phyloP scores from a whole-genome alignment of 2,329 filamentous ascomycete species.

The Alternaria rosae region DNA sequence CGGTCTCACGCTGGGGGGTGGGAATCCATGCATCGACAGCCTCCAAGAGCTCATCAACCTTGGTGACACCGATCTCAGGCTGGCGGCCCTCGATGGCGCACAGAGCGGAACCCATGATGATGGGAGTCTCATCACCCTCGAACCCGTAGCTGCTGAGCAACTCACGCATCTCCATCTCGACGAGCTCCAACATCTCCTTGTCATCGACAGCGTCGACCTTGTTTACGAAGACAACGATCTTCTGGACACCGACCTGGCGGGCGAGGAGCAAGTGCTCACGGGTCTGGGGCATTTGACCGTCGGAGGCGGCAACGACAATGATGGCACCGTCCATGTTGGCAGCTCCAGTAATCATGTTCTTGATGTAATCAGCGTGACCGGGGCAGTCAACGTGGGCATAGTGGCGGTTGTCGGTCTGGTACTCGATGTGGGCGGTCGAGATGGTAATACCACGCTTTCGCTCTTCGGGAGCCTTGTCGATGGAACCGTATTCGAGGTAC shows the following conservation, averaged over 20 bases:
- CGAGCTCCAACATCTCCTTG: conserved; percentile 99
- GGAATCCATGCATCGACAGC: conserved; percentile 97
- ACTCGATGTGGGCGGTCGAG: conserved; percentile 97
- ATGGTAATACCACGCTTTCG: conserved; percentile 99
- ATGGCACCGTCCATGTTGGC: conserved; percentile 99
- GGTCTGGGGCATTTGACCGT: conserved; percentile 99
- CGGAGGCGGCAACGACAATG: conserved; percentile 96
- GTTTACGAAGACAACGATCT: conserved; percentile 99
- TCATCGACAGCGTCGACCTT: conserved; percentile 98
- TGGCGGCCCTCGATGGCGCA: conserved; percentile 89
- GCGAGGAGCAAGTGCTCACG: conserved; percentile 97
- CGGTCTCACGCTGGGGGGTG: conserved; percentile 88
- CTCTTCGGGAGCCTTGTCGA: conserved; percentile 99
- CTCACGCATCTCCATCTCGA: conserved; percentile 99
- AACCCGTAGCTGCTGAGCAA: conserved; percentile 92
- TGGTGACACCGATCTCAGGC: conserved; percentile 83
- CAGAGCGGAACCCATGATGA: conserved; percentile 95
- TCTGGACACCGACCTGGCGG: conserved; percentile 97
- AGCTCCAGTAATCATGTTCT: conserved; percentile 99
- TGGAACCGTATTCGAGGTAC: conserved; percentile 97
- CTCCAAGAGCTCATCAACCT: conserved; percentile 89
- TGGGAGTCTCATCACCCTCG: conserved; percentile 96
- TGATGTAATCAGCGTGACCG: conserved; percentile 99
- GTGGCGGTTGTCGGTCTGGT: conserved; percentile 90
- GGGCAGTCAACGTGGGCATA: conserved; percentile 99